phyloP scores from a whole-genome alignment of 2,329 filamentous ascomycete species.

The Ceratocystis huliohia region DNA sequence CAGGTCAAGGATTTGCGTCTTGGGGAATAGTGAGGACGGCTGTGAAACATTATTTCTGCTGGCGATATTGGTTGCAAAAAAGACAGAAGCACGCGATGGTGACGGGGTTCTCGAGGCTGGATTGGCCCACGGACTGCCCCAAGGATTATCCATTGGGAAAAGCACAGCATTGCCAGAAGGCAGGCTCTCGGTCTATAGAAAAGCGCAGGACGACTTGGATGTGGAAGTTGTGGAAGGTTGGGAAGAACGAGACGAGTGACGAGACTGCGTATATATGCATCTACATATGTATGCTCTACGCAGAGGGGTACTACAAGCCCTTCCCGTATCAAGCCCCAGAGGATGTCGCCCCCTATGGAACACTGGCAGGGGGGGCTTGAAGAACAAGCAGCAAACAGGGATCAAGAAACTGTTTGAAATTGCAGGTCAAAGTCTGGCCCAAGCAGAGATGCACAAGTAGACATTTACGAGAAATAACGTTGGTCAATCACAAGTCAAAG shows the following conservation, averaged over 20 bases:
- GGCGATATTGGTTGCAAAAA: not conserved
- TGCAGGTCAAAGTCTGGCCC: not conserved
- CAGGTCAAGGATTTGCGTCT: slow-evolving; percentile 12
- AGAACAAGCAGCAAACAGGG: slow-evolving; percentile 8
- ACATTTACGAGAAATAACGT: not conserved
- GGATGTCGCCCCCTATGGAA: not conserved
- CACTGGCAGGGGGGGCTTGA: not conserved
- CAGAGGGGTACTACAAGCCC: not conserved
- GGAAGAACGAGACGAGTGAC: not conserved
- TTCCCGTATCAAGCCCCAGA: not conserved
- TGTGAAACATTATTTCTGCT: slow-evolving; percentile 10
- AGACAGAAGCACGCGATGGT: slow-evolving; percentile 6
- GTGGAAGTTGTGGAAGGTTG: not conserved
- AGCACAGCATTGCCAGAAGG: slow-evolving; percentile 16
- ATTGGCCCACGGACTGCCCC: slow-evolving; percentile 48
- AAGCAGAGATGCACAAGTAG: not conserved
- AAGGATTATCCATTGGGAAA: slow-evolving; percentile 46
- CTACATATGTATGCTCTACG: not conserved
- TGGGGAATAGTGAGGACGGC: not conserved
- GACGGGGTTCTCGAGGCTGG: slow-evolving; percentile 21
- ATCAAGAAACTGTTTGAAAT: slow-evolving; percentile 2
- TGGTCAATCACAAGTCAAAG: not conserved
- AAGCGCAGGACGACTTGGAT: not conserved
- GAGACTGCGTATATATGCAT: not conserved
- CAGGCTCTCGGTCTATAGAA: not conserved